Conservation (phyloP, 1,139 yeast genomes). For the Yamadazyma membranifaciens region DNA sequence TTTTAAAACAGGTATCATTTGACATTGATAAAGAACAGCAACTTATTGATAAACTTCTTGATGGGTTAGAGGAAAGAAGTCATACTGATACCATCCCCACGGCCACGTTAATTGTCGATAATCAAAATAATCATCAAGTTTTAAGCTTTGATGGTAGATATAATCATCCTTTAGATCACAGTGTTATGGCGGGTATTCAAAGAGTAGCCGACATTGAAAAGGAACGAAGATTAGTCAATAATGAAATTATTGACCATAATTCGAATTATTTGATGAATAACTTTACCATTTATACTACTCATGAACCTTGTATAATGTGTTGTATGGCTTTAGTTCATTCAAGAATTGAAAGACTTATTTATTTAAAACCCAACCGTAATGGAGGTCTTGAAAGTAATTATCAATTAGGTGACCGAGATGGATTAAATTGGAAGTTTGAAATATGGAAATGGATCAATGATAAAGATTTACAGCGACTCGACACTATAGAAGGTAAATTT, state of each 20-base stretch:
- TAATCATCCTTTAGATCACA: conserved; percentile 59
- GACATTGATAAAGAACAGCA: conserved; percentile 43
- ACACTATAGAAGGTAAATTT: conserved; percentile 7
- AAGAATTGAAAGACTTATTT: conserved; percentile 68
- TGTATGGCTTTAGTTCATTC: conserved; percentile 95
- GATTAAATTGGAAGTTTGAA: conserved; percentile 78
- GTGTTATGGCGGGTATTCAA: conserved; percentile 70
- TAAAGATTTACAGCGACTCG: conserved; percentile 19
- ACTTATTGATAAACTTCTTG: conserved; percentile 28
- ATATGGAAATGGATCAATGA: conserved; percentile 63
- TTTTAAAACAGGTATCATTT: conserved; percentile 50
- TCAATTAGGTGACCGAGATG: conserved; percentile 68
- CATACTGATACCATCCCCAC: conserved; percentile 8
- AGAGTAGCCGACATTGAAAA: conserved; percentile 54
- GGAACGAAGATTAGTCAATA: conserved; percentile 22
- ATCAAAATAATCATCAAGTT: conserved; percentile 17
- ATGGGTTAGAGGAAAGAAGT: not conserved
- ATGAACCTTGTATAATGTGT: conserved; percentile 98
- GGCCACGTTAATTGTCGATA: conserved; percentile 11
- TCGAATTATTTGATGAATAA: conserved; percentile 68
- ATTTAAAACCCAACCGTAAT: conserved; percentile 39
- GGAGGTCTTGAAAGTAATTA: conserved; percentile 65
- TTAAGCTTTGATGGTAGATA: conserved; percentile 22
- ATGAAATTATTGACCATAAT: conserved; percentile 12
- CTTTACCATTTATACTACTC: conserved; percentile 80